Evolutionary conservation across 2,329 filamentous ascomycete genomes (phyloP).

Genomic region (Hymenoscyphus albidus): DNA sequence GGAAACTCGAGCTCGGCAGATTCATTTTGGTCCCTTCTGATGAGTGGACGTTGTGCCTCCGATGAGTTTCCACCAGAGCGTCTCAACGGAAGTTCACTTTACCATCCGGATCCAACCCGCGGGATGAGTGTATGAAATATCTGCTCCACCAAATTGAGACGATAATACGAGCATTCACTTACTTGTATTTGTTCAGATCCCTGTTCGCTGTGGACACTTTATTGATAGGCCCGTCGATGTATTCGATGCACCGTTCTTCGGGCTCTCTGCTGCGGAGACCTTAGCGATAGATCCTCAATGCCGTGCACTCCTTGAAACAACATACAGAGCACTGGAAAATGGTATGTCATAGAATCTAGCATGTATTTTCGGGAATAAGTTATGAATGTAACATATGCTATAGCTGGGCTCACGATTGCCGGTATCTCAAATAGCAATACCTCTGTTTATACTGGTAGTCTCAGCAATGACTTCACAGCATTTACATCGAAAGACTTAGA

Average conservation of each 20-base stretch:
- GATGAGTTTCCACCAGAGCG: background rate
- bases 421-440: slow-evolving; percentile 24
- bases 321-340: slow-evolving; percentile 17
- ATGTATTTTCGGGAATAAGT: too few relatives aligned
- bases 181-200: too few relatives aligned
- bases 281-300: slow-evolving; percentile 45
- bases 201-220: background rate
- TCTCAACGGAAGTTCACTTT: background rate
- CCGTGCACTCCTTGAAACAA: slow-evolving; percentile 35
- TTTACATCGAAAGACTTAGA: background rate
- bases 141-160: too few relatives aligned
- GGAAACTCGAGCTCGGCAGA: background rate
- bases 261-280: slow-evolving; percentile 15
- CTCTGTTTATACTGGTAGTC: slow-evolving; percentile 48
- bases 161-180: too few relatives aligned
- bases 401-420: slow-evolving; percentile 8
- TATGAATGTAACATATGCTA: too few relatives aligned
- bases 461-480: slow-evolving; percentile 23
- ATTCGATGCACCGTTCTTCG: slow-evolving; percentile 17
- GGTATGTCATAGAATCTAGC: background rate
- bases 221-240: background rate
- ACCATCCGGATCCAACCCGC: slow-evolving; percentile 34
- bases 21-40: background rate
- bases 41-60: background rate
- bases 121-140: too few relatives aligned